These are phyloP conservation scores for Cutaneotrichosporon arboriforme DNA, from an alignment of 1,284 basidiomycete species.

Conservation along the genomic window DNA sequence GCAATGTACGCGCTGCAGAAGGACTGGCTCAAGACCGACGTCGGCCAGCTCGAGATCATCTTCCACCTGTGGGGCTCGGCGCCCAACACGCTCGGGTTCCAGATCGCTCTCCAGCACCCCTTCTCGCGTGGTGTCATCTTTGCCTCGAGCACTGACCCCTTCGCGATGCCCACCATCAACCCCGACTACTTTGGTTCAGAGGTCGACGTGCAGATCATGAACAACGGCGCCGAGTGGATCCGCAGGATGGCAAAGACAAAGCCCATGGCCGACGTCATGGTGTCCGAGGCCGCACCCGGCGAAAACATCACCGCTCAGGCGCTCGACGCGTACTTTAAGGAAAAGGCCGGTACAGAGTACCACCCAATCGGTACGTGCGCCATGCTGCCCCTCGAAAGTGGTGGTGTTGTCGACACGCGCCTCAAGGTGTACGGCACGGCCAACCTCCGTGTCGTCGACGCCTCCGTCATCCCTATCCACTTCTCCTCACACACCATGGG, in stretches of 20 bases:
- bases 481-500: constrained; percentile 48
- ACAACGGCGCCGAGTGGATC: constrained; percentile 31
- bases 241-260: constrained; percentile 31
- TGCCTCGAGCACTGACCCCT: constrained; percentile 56
- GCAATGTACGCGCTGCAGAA: constrained; percentile 39
- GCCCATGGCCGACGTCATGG: constrained; percentile 31
- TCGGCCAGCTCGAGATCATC: constrained; percentile 46
- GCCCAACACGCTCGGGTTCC: constrained; percentile 20
- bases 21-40: constrained; percentile 29
- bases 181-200: constrained; percentile 55
- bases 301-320: constrained; percentile 23
- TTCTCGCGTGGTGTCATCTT: constrained; percentile 48
- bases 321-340: constrained; percentile 37
- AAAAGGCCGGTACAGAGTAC: constrained; percentile 47
- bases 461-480: constrained; percentile 50
- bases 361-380: constrained; percentile 61
- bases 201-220: constrained; percentile 40
- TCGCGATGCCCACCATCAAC: constrained; percentile 58
- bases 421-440: constrained; percentile 59
- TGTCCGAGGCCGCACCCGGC: constrained; percentile 28
- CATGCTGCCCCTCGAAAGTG: constrained; percentile 58
- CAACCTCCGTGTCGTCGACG: constrained; percentile 52
- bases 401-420: constrained; percentile 62
- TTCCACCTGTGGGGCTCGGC: constrained; percentile 37
- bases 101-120: constrained; percentile 47